Conservation (phyloP, 768 basidiomycete genomes). For the Polyporus arcularius region DNA sequence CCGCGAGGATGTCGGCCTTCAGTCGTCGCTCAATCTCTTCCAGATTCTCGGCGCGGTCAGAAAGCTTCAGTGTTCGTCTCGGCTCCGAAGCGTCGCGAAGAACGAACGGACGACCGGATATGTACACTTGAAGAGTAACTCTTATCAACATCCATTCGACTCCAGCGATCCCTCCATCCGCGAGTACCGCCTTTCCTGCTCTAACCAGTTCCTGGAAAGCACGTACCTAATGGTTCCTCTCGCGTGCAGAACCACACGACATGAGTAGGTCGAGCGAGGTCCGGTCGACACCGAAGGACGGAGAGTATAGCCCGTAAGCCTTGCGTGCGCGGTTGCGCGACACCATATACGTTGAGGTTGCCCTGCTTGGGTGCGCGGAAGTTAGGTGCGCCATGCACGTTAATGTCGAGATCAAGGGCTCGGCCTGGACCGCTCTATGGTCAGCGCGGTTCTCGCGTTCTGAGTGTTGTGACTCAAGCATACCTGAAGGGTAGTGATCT, state of each 20-base stretch:
- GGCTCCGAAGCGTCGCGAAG: slow-evolving; percentile 86
- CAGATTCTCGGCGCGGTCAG: slow-evolving; percentile 92
- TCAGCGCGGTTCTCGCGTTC: background rate
- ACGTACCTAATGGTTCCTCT: slow-evolving; percentile 90
- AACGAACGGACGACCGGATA: slow-evolving; percentile 91
- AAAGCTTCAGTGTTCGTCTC: slow-evolving; percentile 72
- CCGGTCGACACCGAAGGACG: slow-evolving; percentile 74
- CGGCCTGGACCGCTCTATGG: slow-evolving; percentile 53
- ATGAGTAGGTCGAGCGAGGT: slow-evolving; percentile 60
- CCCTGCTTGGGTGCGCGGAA: slow-evolving; percentile 82
- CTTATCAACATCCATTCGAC: slow-evolving; percentile 7
- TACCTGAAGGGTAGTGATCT: slow-evolving; percentile 80
- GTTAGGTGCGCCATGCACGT: slow-evolving; percentile 93
- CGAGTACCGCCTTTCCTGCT: background rate
- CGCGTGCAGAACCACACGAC: slow-evolving; percentile 97
- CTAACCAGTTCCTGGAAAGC: background rate
- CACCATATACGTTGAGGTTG: slow-evolving; percentile 89
- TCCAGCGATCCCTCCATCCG: background rate
- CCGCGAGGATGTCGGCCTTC: slow-evolving; percentile 88
- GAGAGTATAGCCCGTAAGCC: slow-evolving; percentile 90
- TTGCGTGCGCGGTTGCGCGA: slow-evolving; percentile 91
- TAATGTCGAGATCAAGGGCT: slow-evolving; percentile 87
- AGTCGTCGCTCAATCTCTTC: slow-evolving; percentile 90
- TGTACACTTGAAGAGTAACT: slow-evolving; percentile 57
- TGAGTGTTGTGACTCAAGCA: background rate